phyloP scores from a whole-genome alignment of 768 basidiomycete species.

The Scleroderma citrinum region DNA sequence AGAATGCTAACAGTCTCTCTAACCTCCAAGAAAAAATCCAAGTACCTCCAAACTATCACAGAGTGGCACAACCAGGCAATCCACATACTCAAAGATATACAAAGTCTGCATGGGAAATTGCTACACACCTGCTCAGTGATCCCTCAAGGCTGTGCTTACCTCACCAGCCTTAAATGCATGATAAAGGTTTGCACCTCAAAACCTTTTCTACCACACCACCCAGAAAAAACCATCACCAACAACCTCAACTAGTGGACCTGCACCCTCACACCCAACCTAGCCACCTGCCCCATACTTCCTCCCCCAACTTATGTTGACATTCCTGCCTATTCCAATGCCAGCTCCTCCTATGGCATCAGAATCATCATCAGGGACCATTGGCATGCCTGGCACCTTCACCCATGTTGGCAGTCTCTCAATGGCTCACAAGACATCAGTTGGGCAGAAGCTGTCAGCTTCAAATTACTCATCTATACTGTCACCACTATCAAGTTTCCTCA shows the following conservation, averaged over 20 bases:
- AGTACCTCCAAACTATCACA: too few relatives aligned
- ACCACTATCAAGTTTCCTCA: slow-evolving; percentile 17
- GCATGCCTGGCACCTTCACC: slow-evolving; percentile 24
- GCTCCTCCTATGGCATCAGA: slow-evolving; percentile 29
- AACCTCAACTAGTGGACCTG: slow-evolving; percentile 2
- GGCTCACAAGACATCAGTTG: background rate
- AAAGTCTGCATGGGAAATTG: too few relatives aligned
- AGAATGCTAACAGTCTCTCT: too few relatives aligned
- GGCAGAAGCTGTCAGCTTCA: background rate
- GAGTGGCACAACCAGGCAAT: too few relatives aligned
- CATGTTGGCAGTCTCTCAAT: slow-evolving; percentile 22
- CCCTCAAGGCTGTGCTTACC: too few relatives aligned
- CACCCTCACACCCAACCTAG: background rate
- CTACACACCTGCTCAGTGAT: too few relatives aligned
- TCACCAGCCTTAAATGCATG: slow-evolving; percentile 30
- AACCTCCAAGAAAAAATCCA: too few relatives aligned
- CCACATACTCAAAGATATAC: too few relatives aligned
- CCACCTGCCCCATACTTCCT: background rate
- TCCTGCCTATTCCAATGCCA: slow-evolving; percentile 38
- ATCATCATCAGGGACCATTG: slow-evolving; percentile 25
- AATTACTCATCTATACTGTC: too few relatives aligned
- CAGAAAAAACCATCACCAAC: rapidly evolving
- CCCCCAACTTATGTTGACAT: slow-evolving; percentile 18
- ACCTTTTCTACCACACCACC: slow-evolving; percentile 27
- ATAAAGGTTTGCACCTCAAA: slow-evolving; percentile 18